phyloP scores from a whole-genome alignment of 345 rosid genomes.

The Linum usitatissimum region DNA sequence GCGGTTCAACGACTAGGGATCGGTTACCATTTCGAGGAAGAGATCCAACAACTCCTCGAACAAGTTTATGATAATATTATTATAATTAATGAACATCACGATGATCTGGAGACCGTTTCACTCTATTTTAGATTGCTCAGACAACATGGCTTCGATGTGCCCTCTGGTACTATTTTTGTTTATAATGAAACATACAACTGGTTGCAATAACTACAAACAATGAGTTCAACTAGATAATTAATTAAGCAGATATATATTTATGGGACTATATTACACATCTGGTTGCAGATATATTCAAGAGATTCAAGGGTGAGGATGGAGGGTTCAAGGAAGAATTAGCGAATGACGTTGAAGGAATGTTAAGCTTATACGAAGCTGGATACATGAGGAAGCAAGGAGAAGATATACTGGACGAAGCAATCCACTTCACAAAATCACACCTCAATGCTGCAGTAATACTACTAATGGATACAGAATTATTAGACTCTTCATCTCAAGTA shows the following conservation, averaged over 20 bases:
- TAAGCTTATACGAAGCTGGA: slow-evolving; percentile 25
- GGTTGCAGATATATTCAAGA: slow-evolving; percentile 14
- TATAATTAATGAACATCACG: background rate
- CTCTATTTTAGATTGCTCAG: background rate
- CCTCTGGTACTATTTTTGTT: background rate
- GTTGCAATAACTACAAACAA: too few species aligned
- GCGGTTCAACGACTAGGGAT: background rate
- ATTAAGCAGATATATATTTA: too few species aligned
- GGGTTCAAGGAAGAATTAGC: slow-evolving; percentile 15
- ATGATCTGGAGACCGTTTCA: background rate
- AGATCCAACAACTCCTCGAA: background rate
- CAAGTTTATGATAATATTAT: background rate
- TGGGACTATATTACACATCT: too few species aligned
- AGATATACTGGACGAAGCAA: slow-evolving; percentile 7
- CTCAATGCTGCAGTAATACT: background rate
- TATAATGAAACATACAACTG: too few species aligned
- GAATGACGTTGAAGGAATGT: slow-evolving; percentile 12
- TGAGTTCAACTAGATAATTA: too few species aligned
- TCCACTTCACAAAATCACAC: background rate
- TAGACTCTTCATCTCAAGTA: background rate
- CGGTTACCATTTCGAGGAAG: background rate
- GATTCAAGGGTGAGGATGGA: slow-evolving; percentile 13
- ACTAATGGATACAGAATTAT: background rate
- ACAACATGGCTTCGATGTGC: background rate
- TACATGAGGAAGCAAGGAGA: slow-evolving; percentile 14